Evolutionary conservation across 345 rosid genomes (phyloP), one percentile per base, ranked within the genome.

Genomic region (Carallia brachiata): DNA sequence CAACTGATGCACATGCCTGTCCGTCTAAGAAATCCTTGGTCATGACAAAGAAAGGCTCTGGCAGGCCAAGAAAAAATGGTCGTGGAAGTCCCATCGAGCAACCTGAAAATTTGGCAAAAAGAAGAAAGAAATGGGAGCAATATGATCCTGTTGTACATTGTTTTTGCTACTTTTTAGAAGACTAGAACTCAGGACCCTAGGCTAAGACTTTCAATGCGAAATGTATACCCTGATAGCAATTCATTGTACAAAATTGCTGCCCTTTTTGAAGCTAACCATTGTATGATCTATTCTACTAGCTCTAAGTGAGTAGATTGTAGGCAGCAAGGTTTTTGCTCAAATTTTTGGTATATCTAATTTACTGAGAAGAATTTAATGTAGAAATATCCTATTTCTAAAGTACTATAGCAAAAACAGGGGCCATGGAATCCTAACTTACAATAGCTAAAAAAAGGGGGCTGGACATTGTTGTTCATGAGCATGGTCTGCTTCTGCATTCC

Each of bases 61-160:
- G 80, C 59, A 37, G 48, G 47, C 76, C 72, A 53, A 84, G 72
- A 69, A 87, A 74, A 79, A 75, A 66, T 13, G 63, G 79, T 10
- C 31, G 50, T 0, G 62, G 80, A 67, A 64, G 62, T 18, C 57
- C 56, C 40, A 4, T 63, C 27, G 73, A 64, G 37, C 61, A 70
- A 44, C 52, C 82, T 0, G 81, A 82, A 65, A 80, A 69, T 28
- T 61, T 74, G 18, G 28, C 68, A 1, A 75, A 67, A 18, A 85
- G 87, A 67, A 72, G 88, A 62, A 90, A 86, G 82, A 84, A 78
- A 67, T 6, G 23, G 72, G 89, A n/a, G 78, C 71, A 13, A 80
- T 75, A 73, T 86, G 82, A 86, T 23, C 7, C 6, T n/a, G 64
- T 7, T 70, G 73, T 70, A 57, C 4, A 65, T 68, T 64, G 52